Conservation (phyloP, 108 stramenopile species). For the Bacterosira constricta region DNA sequence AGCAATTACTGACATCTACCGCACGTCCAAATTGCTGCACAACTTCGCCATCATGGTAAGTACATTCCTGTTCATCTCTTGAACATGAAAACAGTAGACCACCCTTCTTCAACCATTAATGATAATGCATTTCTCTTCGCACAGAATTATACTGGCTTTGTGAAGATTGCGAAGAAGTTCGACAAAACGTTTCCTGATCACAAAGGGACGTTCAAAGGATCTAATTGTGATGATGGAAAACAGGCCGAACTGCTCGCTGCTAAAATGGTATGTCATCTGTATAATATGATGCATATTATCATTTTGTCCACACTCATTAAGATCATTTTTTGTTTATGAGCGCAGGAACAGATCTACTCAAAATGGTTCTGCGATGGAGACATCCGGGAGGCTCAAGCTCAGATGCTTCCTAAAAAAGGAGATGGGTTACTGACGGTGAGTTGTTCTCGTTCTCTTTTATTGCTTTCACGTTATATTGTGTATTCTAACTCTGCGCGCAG, state of each 20-base stretch:
- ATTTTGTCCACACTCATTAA: neutral
- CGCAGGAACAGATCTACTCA: slow-evolving; percentile 66
- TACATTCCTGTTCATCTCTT: neutral
- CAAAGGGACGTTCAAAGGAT: slow-evolving; percentile 67
- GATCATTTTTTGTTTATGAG: neutral
- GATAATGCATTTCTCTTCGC: neutral
- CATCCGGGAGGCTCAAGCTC: slow-evolving; percentile 81
- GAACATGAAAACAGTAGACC: no score
- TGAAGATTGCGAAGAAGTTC: slow-evolving; percentile 93
- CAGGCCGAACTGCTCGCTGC: slow-evolving; percentile 54
- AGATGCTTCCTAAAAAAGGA: slow-evolving; percentile 88
- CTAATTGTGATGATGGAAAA: slow-evolving; percentile 74
- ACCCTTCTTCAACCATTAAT: neutral
- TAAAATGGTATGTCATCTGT: slow-evolving; percentile 24
- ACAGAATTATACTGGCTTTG: slow-evolving; percentile 89
- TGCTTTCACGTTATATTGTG: no score
- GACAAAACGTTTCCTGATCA: slow-evolving; percentile 77
- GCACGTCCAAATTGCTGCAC: slow-evolving; percentile 75
- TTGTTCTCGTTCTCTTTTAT: no score
- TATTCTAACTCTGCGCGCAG: no score
- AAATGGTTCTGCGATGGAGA: slow-evolving; percentile 91
- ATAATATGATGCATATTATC: no score
- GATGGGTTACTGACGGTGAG: slow-evolving; percentile 90
- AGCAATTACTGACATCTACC: slow-evolving; percentile 77
- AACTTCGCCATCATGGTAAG: slow-evolving; percentile 85